Conservation (phyloP, 106 monocot species). For the Phalaenopsis equestris region DNA sequence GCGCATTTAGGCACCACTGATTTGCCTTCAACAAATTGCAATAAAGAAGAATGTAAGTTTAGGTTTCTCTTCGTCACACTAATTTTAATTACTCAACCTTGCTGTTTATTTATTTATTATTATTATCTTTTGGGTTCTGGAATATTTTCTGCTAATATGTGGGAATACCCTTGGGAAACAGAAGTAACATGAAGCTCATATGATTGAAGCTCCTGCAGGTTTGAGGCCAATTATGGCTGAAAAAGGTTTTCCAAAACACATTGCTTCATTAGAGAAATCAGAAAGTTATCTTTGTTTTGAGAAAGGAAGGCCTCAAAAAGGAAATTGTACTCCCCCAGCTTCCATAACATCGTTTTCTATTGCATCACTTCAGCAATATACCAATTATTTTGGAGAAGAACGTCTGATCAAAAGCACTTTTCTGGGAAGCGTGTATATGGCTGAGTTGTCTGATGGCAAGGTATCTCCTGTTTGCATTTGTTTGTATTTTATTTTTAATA, state of each 20-base stretch:
- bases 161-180: slow-evolving; percentile 6
- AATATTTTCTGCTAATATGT: background rate
- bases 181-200: slow-evolving; percentile 9
- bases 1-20: background rate
- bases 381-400: slow-evolving; percentile 10
- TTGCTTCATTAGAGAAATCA: background rate
- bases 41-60: slow-evolving; percentile 15
- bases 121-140: background rate
- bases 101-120: background rate
- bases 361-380: slow-evolving; percentile 8
- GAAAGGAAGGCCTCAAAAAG: background rate
- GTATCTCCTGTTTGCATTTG: background rate
- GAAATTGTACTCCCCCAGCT: background rate
- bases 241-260: slow-evolving; percentile 8
- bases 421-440: slow-evolving; percentile 4
- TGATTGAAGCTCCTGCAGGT: background rate
- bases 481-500: no score
- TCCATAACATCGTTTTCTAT: slow-evolving; percentile 15
- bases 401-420: background rate
- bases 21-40: slow-evolving; percentile 5
- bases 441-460: background rate
- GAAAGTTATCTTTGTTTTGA: background rate
- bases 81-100: background rate
- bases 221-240: slow-evolving; percentile 8
- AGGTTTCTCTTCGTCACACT: background rate